Evolutionary conservation across 495 filamentous ascomycete species (phyloP).

Genomic region (Podospora pseudocomata): DNA sequence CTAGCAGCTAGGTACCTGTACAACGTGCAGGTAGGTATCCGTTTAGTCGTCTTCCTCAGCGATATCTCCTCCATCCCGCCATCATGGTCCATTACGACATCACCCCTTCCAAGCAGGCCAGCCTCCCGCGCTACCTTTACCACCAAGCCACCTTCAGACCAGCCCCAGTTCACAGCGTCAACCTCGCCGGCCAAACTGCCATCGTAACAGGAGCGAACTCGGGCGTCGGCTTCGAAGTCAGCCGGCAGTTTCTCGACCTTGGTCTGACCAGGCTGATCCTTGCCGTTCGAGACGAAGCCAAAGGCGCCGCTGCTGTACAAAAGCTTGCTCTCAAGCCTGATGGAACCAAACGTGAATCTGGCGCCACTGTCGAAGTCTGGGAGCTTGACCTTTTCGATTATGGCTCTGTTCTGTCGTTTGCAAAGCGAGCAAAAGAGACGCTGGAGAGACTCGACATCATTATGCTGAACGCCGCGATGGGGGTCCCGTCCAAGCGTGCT

Average conservation of each 20-base stretch:
- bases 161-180: neutral
- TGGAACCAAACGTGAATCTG: conserved; percentile 21
- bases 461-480: conserved; percentile 53
- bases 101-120: neutral
- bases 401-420: conserved; percentile 46
- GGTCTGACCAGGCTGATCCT: conserved; percentile 9
- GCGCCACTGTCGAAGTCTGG: conserved; percentile 50
- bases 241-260: conserved; percentile 32
- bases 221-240: conserved; percentile 48
- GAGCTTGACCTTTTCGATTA: conserved; percentile 49
- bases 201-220: conserved; percentile 53
- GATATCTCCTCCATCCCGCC: neutral
- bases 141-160: conserved; percentile 1
- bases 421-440: conserved; percentile 29
- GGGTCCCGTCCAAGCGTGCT: conserved; percentile 16
- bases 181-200: conserved; percentile 37
- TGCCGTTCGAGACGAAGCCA: conserved; percentile 20
- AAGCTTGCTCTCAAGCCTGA: conserved; percentile 35
- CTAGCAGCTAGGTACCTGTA: no score
- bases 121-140: neutral
- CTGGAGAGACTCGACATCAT: conserved; percentile 46
- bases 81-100: neutral
- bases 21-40: no score
- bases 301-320: conserved; percentile 42
- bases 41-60: neutral